These are phyloP conservation scores for Phytophthora pluvialis DNA, from an alignment of 352 stramenopile genomes.

Conservation along the genomic window DNA sequence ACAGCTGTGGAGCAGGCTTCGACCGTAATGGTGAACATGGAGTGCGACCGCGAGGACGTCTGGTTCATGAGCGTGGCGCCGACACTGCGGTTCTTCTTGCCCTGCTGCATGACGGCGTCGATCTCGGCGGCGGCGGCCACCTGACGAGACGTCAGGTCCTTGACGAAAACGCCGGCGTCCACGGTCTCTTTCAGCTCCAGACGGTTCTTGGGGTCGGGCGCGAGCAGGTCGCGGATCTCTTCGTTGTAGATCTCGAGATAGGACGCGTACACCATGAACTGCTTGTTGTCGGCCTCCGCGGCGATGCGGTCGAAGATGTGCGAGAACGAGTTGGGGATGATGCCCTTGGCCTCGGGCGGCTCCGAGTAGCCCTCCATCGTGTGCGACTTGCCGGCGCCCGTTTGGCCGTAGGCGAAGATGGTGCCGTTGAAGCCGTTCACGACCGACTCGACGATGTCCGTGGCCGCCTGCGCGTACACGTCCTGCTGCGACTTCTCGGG, in stretches of 20 bases:
- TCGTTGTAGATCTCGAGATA: conserved; percentile 99
- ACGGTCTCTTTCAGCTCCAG: conserved; percentile 95
- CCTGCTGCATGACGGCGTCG: conserved; percentile 91
- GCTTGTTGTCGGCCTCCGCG: conserved; percentile 70
- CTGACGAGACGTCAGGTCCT: conserved; percentile 89
- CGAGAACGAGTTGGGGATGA: conserved; percentile 97
- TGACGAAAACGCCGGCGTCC: conserved; percentile 96
- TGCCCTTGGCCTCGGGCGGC: conserved; percentile 87
- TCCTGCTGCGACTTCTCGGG: conserved; percentile 82
- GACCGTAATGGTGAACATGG: conserved; percentile 96
- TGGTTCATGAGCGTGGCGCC: conserved; percentile 96
- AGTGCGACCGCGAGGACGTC: conserved; percentile 94
- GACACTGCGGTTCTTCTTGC: conserved; percentile 94
- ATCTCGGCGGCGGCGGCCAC: conserved; percentile 91
- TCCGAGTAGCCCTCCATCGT: conserved; percentile 93
- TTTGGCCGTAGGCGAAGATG: conserved; percentile 97
- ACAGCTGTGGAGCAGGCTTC: conserved; percentile 82
- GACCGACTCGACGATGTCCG: conserved; percentile 92
- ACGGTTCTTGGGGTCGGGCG: conserved; percentile 82
- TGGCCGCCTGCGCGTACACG: conserved; percentile 92
- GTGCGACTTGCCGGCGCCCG: conserved; percentile 83
- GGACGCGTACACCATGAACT: conserved; percentile 94
- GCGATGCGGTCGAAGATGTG: conserved; percentile 96
- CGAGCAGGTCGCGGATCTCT: conserved; percentile 95
- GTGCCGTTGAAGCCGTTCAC: conserved; percentile 97